A percentile compares a stretch with the other conserved stretches of the same genome.
phyloP scores from a whole-genome alignment of 208 protist species.

The Acanthamoeba royreba region DNA sequence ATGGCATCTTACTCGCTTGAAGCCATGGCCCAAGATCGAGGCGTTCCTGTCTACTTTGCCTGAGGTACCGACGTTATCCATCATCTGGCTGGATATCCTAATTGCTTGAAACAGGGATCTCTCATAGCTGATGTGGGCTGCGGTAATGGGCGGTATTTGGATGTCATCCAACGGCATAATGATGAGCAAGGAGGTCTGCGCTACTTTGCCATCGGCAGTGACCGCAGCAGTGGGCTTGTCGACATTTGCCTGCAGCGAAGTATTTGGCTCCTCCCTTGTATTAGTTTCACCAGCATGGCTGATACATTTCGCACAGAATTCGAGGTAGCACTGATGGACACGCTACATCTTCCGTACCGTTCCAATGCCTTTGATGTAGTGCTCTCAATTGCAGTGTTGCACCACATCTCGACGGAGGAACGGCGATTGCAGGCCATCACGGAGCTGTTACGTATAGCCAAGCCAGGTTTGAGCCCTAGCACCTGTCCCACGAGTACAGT shows the following conservation, averaged over 20 bases:
- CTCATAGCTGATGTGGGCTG: constrained; percentile 70
- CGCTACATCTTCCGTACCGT: neutral
- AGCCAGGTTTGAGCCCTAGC: too few relatives aligned
- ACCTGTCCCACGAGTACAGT: too few relatives aligned
- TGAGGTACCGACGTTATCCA: neutral
- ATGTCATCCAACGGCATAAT: constrained; percentile 1
- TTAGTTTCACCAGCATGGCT: too few relatives aligned
- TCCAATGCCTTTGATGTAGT: constrained; percentile 21
- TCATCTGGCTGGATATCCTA: neutral
- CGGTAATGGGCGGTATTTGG: constrained; percentile 74
- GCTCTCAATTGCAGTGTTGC: constrained; percentile 55
- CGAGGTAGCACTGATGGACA: constrained; percentile 25
- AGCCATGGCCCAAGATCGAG: constrained; percentile 22
- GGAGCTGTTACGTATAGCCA: neutral
- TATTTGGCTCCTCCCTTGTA: too few relatives aligned
- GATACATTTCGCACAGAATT: too few relatives aligned
- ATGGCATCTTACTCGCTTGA: neutral
- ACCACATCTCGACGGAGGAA: constrained; percentile 50
- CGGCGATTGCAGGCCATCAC: constrained; percentile 24
- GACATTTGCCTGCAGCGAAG: constrained; percentile 19
- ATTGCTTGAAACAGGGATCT: neutral
- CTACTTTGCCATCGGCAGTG: neutral
- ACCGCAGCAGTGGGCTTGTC: constrained; percentile 3
- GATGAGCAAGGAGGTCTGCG: neutral
- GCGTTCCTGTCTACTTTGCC: neutral